Evolutionary conservation across 768 basidiomycete genomes (phyloP), one percentile per base, ranked within the genome.

Genomic region (Suillus placidus): DNA sequence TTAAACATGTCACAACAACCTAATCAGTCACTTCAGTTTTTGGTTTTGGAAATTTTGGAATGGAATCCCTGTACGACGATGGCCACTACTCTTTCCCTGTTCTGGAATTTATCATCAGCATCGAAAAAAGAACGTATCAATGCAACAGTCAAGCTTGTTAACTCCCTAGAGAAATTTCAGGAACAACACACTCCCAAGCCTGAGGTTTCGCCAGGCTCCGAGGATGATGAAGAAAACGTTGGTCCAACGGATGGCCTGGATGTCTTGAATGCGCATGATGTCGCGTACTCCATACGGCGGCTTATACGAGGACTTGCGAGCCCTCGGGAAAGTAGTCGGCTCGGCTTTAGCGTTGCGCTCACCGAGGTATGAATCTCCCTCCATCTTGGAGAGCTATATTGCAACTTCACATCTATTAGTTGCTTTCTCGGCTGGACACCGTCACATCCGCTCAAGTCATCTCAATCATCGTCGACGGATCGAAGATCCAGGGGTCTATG

Each of bases 311-410:
- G 97, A 14, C 82, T 99, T 37, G 94, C 92, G 0, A 96, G 94
- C 76, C 92, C 95, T 1, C 83, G 95, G 71, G 96, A 99, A 75
- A 94, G 93, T 76, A 97, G 95, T 77, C 80, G 97, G 69, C 80
- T 98, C 43, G 97, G 97, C 20, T 99, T 98, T 74, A 94, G 95
- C 10, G 97, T 99, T 52, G 95, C 95, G 38, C 81, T 99, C 69
- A 95, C 97, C 0, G 96, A 97, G 84, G 96, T 97, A 72, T 70
- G 86, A 77, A 18, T 42, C 64, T 20, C 38, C 55, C 64, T 20
- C 38, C 55, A 58, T 61, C 70, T 51, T 7, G 64, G 38, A 47
- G 42, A 34, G 49, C n/a, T 62, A 34, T 38, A 47, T 8, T 45
- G 5, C 18, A 38, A 30, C 26, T 54, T 60, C 55, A 66, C 40